A percentile compares a stretch with the other conserved stretches of the same genome.
Evolutionary conservation across 1,284 basidiomycete genomes (phyloP).

Genomic region (Mycena citricolor): DNA sequence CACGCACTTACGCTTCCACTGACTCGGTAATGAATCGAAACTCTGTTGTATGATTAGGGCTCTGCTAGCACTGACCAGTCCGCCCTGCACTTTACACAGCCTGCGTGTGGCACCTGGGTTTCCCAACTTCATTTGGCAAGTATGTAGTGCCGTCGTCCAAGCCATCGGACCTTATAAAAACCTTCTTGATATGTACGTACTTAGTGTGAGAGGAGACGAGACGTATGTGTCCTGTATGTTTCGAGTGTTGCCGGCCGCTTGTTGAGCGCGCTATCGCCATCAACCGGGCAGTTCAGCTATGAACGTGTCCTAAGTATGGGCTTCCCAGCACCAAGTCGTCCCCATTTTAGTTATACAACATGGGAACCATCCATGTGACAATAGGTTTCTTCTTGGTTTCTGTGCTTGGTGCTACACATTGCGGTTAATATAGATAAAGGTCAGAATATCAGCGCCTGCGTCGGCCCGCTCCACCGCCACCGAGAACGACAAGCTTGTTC

Average conservation of each 20-base stretch:
- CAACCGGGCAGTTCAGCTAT: too few species aligned
- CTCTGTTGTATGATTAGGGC: slow-evolving; percentile 19
- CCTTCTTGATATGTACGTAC: too few species aligned
- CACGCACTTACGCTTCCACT: slow-evolving; percentile 24
- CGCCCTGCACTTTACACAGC: not conserved
- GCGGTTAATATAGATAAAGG: not conserved
- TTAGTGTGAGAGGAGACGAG: too few species aligned
- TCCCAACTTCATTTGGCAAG: too few species aligned
- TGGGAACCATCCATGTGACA: slow-evolving; percentile 3
- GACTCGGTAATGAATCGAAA: slow-evolving; percentile 23
- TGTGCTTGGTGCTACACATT: slow-evolving; percentile 21
- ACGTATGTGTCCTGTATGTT: too few species aligned
- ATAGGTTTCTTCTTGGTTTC: slow-evolving; percentile 8
- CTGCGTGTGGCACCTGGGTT: too few species aligned
- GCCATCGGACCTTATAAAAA: too few species aligned
- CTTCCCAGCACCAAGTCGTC: slow-evolving; percentile 3
- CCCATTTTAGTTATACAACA: slow-evolving; percentile 10
- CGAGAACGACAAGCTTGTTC: slow-evolving; percentile 69
- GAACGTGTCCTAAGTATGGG: not conserved
- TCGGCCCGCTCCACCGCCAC: slow-evolving; percentile 55
- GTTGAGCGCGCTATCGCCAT: not conserved
- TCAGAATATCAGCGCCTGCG: slow-evolving; percentile 35
- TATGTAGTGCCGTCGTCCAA: too few species aligned
- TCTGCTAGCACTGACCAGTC: not conserved
- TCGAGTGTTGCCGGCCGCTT: too few species aligned